Base-by-base conservation (phyloP, 371 early-diverging fungal species). In the Rhizomucor pusillus region DNA sequence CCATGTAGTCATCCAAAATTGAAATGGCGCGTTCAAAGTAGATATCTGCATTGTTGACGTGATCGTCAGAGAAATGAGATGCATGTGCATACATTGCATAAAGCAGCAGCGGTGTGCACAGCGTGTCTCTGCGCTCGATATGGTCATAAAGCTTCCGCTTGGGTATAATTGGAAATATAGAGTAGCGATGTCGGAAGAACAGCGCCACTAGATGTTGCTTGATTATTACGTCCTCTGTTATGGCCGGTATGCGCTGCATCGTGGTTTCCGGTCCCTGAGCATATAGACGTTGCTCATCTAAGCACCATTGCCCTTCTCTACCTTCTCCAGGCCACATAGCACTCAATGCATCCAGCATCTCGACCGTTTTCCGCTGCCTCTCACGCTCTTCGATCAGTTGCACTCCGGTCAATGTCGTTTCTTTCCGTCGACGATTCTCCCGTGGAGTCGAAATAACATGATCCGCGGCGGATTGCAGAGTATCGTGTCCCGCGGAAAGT, bases 11-110 rank as follows among this genome's bases (percentile, higher is more conserved):
- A 29, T 76, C 79, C 11, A 79, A 43, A 12, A 79, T 51, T 7
- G 59, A 54, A 46, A 62, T 55, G 22, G 79, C 75, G 7, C 79
- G 69, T 20, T 75, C 52, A 49, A 67, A 79, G 47, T 49, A 57
- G 11, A 50, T 49, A 6, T 57, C 57, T 14, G 57, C 36, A 23
- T 43, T 47, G 1, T 66, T 59, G 33, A 48, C 56, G 23, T 6
- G 39, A 22, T 66, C 51, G 7, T 61, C 54, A 23, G 53, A 41
- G 33, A 52, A 60, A 37, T 62, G 64, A 1, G 71, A 62, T 9
- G 75, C 71, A 49, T 69, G 75, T 0, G 79, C 75, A 55, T 74
- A 77, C 16, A 77, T 77, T n/a, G 55, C 54, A 39, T 77, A 69
- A 9, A 77, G 52, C 22, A 77, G 43, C 2, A 77, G 52, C 16